Evolutionary conservation across 805 yeast species (phyloP), one percentile per base, ranked within the genome.

Genomic region (Wickerhamomyces ciferrii): DNA sequence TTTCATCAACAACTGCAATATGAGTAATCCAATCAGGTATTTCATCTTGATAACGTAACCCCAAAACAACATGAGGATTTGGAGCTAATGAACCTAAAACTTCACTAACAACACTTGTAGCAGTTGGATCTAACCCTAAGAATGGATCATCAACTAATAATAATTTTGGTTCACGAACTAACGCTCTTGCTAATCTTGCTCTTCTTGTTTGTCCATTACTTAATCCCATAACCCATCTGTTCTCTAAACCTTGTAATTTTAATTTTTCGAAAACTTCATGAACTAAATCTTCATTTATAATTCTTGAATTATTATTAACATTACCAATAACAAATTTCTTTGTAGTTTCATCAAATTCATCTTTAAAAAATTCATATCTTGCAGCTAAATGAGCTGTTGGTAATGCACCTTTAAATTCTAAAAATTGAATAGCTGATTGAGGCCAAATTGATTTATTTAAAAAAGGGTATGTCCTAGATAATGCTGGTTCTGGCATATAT

Each of bases 121-220:
- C 91, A 1, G 63, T 60, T 0, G 96, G 94, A 58, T 92, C 99
- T 17, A 92, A 70, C 0, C 98, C 99, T 37, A 94, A 63, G 56
- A 90, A 92, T 10, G 97, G 97, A 57, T 94, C 98, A 62, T 94
- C 98, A 18, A 92, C 73, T 5, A 92, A 61, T 44, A 90, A 66
- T 27, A 90, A 53, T 39, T 71, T 69, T 0, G 97, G 96, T 31
- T 76, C 68, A 40, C 71, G 69, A 46, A 88, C 72, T 39, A 94
- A 56, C 0, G 90, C 81, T 49, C 78, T 75, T 0, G 97, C 98
- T 24, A 94, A 67, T 50, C 97, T 74, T 0, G 97, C 96, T 43
- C 99, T 72, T 55, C 99, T 74, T 62, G 87, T 81, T 64, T 94
- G 99, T 0, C 99, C 99, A 63, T 94, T 94, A 62, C 96, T 87